phyloP scores from a whole-genome alignment of 2,329 filamentous ascomycete species.

The Arthrobotrys entomopaga region DNA sequence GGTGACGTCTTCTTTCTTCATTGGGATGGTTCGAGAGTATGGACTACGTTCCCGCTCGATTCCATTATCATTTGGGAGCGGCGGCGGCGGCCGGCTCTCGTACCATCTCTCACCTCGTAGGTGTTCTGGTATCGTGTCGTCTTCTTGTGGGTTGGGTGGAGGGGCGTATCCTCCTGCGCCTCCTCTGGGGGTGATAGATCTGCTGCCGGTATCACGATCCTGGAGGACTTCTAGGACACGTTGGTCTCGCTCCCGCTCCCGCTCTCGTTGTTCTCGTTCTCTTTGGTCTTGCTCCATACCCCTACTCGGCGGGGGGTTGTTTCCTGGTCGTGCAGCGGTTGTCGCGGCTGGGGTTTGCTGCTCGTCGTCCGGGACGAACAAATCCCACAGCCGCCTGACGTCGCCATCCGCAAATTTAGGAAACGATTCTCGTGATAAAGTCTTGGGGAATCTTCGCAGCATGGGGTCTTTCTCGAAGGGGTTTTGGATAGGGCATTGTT shows the following conservation, averaged over 20 bases:
- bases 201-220: slow-evolving; percentile 33
- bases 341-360: neutral
- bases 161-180: slow-evolving; percentile 25
- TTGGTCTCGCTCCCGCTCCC: slow-evolving; percentile 46
- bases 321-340: slow-evolving; percentile 11
- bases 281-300: slow-evolving; percentile 16
- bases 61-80: slow-evolving; percentile 45
- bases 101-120: slow-evolving; percentile 36
- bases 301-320: slow-evolving; percentile 22
- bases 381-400: slow-evolving; percentile 46
- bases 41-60: slow-evolving; percentile 48
- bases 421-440: slow-evolving; percentile 46
- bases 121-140: slow-evolving; percentile 23
- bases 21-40: slow-evolving; percentile 34
- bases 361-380: slow-evolving; percentile 52
- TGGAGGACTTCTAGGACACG: slow-evolving; percentile 47
- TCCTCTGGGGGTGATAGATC: slow-evolving; percentile 42
- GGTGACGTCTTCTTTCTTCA: slow-evolving; percentile 28
- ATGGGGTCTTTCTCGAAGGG: slow-evolving; percentile 51
- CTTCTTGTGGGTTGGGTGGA: slow-evolving; percentile 30
- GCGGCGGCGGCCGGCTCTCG: slow-evolving; percentile 44
- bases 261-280: slow-evolving; percentile 38
- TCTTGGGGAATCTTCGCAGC: slow-evolving; percentile 50
- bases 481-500: slow-evolving; percentile 56
- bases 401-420: slow-evolving; percentile 49